Conservation (phyloP, 2,329 filamentous ascomycete species). For the Colletotrichum limetticola region DNA sequence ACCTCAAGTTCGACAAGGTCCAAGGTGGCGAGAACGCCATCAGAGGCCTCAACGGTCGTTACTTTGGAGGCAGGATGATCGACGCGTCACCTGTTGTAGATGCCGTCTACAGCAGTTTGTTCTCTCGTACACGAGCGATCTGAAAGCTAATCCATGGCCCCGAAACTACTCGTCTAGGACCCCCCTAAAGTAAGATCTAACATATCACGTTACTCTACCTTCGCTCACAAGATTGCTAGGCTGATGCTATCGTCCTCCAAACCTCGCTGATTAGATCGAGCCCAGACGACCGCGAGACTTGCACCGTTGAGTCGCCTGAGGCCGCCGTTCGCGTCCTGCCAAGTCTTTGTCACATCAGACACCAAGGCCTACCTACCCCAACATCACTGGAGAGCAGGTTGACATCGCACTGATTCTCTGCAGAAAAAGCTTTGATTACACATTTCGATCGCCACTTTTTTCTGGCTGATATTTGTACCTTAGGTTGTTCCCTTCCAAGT, state of each 20-base stretch:
- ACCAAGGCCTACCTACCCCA: constrained; percentile 33
- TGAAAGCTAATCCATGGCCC: constrained; percentile 69
- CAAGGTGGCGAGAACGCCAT: constrained; percentile 97
- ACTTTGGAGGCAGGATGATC: constrained; percentile 93
- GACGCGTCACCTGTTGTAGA: constrained; percentile 96
- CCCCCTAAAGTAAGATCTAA: constrained; percentile 5
- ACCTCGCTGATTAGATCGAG: neutral
- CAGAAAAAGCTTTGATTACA: constrained; percentile 24
- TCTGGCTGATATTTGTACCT: constrained; percentile 37
- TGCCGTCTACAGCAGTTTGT: constrained; percentile 97
- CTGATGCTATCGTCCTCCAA: neutral
- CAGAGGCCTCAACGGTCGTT: constrained; percentile 95
- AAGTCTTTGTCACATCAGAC: constrained; percentile 1
- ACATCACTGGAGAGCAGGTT: constrained; percentile 19
- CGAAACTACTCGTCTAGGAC: constrained; percentile 61
- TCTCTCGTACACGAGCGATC: constrained; percentile 86
- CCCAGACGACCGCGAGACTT: neutral
- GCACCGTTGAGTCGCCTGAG: neutral
- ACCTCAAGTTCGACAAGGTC: constrained; percentile 97
- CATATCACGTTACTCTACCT: neutral
- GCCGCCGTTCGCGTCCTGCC: neutral
- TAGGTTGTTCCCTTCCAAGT: constrained; percentile 33
- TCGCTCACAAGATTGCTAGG: constrained; percentile 9
- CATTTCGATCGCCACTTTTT: constrained; percentile 24
- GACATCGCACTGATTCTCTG: constrained; percentile 33